Evolutionary conservation across 495 filamentous ascomycete genomes (phyloP), one percentile per base, ranked within the genome.

Genomic region (Penicillium samsonianum): DNA sequence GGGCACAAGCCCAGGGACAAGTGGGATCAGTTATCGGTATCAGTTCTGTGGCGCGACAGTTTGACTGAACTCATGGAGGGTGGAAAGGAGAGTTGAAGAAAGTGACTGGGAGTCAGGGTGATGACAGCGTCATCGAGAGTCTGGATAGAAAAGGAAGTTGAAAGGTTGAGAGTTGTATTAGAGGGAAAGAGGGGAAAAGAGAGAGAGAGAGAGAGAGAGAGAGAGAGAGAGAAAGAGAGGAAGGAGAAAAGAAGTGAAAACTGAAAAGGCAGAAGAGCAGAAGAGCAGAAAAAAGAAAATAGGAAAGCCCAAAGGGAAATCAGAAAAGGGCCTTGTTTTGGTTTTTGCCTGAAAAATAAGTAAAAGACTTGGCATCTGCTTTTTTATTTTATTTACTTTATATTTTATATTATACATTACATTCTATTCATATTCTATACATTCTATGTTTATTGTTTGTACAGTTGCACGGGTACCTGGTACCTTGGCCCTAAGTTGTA

Each of bases 1-100:
- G 46, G 50, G 37, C 55, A 42, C 50, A 41, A 57, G 57, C 61
- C 62, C 55, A 40, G 49, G 44, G 87, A 90, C 72, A 82, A 87
- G 60, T 69, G 65, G 43, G 26, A 73, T 65, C 63, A 58, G 60
- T 62, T 50, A 57, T 63, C 48, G 55, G 35, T 65, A 53, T 51
- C 60, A 37, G 55, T 55, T 44, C 59, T 58, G 57, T 60, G 48
- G 57, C 57, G 48, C 58, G 55, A 60, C 20, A 42, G 59, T 57
- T 37, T 52, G 64, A 67, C 62, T 65, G 63, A 26, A 78, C 58
- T 70, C 75, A 78, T 78, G 60, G 63, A 66, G 72, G 55, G 57
- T 58, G 37, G 38, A 59, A 58, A 55, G 58, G 35, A 33, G 28
- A 22, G 38, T 40, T 40, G 23, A 28, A 48, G 12, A 44, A 30